Percentiles rank a stretch among this genome's conserved stretches.
Conservation (phyloP, 2,329 filamentous ascomycete species). For the Penicillium thymicola region DNA sequence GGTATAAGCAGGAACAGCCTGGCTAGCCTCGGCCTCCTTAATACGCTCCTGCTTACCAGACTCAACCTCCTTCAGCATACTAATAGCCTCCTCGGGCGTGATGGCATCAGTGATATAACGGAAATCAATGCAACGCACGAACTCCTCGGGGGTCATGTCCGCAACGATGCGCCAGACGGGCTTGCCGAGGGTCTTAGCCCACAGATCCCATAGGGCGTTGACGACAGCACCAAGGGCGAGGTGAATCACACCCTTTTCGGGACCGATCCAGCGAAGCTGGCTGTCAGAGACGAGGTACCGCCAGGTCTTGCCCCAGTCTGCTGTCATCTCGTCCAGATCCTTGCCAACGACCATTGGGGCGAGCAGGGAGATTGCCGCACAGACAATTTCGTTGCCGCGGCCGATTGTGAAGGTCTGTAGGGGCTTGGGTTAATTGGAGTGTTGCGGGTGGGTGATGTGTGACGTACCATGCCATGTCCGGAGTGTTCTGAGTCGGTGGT, state of each 20-base stretch:
- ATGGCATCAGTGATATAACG: conserved; percentile 92
- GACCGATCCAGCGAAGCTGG: conserved; percentile 89
- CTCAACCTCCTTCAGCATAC: conserved; percentile 64
- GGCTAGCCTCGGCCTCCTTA: conserved; percentile 67
- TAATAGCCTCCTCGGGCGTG: conserved; percentile 77
- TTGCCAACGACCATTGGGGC: conserved; percentile 71
- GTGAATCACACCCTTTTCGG: conserved; percentile 91
- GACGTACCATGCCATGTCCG: conserved; percentile 44
- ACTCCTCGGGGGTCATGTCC: conserved; percentile 84
- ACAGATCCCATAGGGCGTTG: conserved; percentile 93
- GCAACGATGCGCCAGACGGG: conserved; percentile 88
- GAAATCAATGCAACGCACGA: conserved; percentile 88
- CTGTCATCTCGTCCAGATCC: conserved; percentile 71
- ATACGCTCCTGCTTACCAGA: conserved; percentile 67
- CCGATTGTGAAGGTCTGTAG: conserved; percentile 46
- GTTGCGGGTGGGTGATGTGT: not conserved
- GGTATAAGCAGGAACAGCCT: conserved; percentile 85
- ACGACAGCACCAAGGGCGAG: conserved; percentile 84
- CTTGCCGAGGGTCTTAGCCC: conserved; percentile 81
- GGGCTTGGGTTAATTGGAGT: conserved; percentile 1
- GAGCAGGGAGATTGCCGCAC: conserved; percentile 74
- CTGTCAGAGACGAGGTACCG: conserved; percentile 86
- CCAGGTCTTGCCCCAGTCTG: conserved; percentile 85
- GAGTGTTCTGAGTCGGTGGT: conserved; percentile 64
- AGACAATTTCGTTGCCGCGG: conserved; percentile 89